These are phyloP conservation scores for Ploettnerulaceae sp. DNA, from an alignment of 2,329 filamentous ascomycete genomes.

Conservation along the genomic window DNA sequence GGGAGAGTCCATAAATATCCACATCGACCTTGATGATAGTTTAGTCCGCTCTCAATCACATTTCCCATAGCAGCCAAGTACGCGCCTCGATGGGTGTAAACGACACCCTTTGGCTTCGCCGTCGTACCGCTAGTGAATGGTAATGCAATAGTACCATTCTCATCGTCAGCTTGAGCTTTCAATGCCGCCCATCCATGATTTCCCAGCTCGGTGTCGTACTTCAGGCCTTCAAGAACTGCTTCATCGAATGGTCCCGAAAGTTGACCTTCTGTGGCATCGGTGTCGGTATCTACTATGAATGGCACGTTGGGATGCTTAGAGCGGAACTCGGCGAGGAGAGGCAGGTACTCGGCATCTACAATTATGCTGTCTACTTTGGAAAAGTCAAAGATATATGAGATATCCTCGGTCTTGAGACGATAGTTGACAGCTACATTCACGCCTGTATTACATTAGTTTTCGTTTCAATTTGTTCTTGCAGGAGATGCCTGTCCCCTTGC, in stretches of 20 bases:
- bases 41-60: constrained; percentile 82
- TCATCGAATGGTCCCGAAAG: constrained; percentile 76
- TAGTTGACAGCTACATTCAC: constrained; percentile 73
- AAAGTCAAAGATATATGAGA: constrained; percentile 86
- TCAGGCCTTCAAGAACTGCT: constrained; percentile 74
- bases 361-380: constrained; percentile 83
- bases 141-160: constrained; percentile 78
- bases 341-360: constrained; percentile 74
- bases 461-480: not conserved
- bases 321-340: constrained; percentile 63
- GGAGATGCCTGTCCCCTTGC: not conserved
- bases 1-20: constrained; percentile 90
- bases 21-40: constrained; percentile 62
- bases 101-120: constrained; percentile 84
- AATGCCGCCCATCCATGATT: constrained; percentile 72
- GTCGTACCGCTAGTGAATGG: constrained; percentile 95
- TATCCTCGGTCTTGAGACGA: constrained; percentile 74
- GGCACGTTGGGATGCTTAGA: constrained; percentile 57
- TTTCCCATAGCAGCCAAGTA: constrained; percentile 85
- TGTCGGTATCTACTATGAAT: constrained; percentile 77
- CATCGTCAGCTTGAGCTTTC: constrained; percentile 59
- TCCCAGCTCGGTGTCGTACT: constrained; percentile 63
- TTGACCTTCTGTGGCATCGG: constrained; percentile 69
- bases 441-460: constrained; percentile 34
- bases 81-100: constrained; percentile 82